These are phyloP conservation scores for Ambispora gerdemannii DNA, from an alignment of 192 early-diverging fungal genomes.

Conservation along the genomic window DNA sequence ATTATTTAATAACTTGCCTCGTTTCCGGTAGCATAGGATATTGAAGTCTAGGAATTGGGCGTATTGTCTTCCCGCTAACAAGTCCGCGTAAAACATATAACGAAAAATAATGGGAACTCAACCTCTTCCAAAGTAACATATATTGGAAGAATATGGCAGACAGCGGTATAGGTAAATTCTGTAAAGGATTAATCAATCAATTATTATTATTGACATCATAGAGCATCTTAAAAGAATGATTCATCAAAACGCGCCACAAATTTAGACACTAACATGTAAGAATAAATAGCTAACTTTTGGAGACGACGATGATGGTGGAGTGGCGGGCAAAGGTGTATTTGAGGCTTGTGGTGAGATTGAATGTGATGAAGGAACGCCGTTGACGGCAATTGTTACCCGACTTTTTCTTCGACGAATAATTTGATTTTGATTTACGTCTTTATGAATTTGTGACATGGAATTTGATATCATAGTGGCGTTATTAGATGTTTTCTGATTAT, in stretches of 20 bases:
- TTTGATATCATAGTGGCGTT: neutral
- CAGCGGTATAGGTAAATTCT: constrained; percentile 71
- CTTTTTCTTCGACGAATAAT: constrained; percentile 21
- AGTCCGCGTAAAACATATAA: constrained; percentile 69
- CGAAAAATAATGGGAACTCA: constrained; percentile 82
- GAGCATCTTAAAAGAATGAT: neutral
- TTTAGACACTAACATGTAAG: constrained; percentile 31
- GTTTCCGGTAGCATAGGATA: constrained; percentile 74
- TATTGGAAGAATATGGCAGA: constrained; percentile 91
- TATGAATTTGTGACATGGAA: neutral
- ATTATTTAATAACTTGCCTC: constrained; percentile 36
- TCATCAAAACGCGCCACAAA: neutral
- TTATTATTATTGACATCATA: neutral
- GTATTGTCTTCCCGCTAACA: constrained; percentile 75
- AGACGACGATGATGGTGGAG: constrained; percentile 4
- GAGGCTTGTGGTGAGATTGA: constrained; percentile 2
- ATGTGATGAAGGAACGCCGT: neutral
- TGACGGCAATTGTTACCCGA: constrained; percentile 4
- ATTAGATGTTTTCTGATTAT: neutral
- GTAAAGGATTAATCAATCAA: neutral
- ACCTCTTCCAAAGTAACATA: constrained; percentile 71
- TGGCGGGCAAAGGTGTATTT: neutral
- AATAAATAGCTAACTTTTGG: constrained; percentile 38
- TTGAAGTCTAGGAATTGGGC: constrained; percentile 75
- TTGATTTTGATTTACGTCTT: neutral